Percentiles rank a stretch among this genome's conserved stretches.
phyloP scores from a whole-genome alignment of 768 basidiomycete genomes.

The Sarcodon sp. region DNA sequence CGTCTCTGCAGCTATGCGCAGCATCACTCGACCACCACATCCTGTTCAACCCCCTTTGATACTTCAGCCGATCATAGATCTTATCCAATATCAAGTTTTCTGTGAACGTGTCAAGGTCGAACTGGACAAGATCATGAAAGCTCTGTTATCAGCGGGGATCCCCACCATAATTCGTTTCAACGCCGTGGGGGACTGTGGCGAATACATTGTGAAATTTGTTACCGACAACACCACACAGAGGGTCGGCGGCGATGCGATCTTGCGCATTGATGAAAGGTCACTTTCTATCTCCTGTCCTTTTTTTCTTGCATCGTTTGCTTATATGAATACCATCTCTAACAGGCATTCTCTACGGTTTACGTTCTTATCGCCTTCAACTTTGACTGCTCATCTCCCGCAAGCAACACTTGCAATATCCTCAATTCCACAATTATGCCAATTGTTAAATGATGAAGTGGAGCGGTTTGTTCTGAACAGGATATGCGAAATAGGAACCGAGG shows the following conservation, averaged over 20 bases:
- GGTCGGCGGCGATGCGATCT: conserved; percentile 59
- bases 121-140: conserved; percentile 33
- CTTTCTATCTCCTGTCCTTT: not conserved
- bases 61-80: conserved; percentile 64
- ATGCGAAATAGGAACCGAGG: conserved; percentile 48
- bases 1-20: conserved; percentile 12
- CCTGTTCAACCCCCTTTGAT: conserved; percentile 28
- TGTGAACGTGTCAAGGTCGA: conserved; percentile 49
- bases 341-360: conserved; percentile 71
- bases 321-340: not conserved
- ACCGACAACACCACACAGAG: conserved; percentile 24
- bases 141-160: conserved; percentile 42
- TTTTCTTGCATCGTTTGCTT: not conserved
- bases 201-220: conserved; percentile 38
- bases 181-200: conserved; percentile 56
- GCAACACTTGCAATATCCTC: conserved; percentile 65
- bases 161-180: conserved; percentile 43
- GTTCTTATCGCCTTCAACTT: conserved; percentile 58
- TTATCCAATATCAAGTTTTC: conserved; percentile 72
- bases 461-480: conserved; percentile 55
- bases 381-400: conserved; percentile 72
- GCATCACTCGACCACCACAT: not conserved
- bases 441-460: conserved; percentile 71
- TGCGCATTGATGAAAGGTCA: conserved; percentile 60
- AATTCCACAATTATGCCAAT: conserved; percentile 60